Evolutionary conservation across 2,329 filamentous ascomycete genomes (phyloP).

Genomic region (Pseudocercospora cruenta): DNA sequence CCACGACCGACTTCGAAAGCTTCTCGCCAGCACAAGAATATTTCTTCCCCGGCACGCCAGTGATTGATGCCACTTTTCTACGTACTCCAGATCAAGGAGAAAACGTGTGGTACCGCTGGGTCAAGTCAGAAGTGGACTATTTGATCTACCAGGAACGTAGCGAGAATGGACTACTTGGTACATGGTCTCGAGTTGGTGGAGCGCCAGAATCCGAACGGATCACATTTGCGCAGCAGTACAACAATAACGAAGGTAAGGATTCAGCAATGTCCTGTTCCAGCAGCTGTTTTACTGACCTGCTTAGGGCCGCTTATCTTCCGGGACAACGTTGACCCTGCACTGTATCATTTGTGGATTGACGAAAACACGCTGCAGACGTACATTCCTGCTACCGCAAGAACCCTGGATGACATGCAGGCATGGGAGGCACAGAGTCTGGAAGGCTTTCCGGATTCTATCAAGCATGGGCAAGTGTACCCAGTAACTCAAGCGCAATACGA

Average conservation of each 20-base stretch:
- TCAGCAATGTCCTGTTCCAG: no score
- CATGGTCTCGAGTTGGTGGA: conserved; percentile 23
- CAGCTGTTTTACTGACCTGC: no score
- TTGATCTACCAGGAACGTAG: conserved; percentile 25
- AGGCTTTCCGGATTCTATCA: conserved; percentile 25
- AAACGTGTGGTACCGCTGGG: conserved; percentile 26
- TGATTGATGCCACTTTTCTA: conserved; percentile 28
- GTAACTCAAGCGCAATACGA: conserved; percentile 26
- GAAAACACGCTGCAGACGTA: conserved; percentile 26
- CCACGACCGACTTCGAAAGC: conserved; percentile 23
- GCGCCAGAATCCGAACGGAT: conserved; percentile 19
- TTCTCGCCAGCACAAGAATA: conserved; percentile 26
- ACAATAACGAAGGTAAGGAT: conserved; percentile 20
- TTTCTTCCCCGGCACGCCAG: conserved; percentile 22
- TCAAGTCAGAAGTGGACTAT: conserved; percentile 25
- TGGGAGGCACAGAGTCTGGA: conserved; percentile 21
- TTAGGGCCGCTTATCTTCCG: conserved; percentile 19
- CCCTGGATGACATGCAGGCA: conserved; percentile 23
- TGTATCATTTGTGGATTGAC: conserved; percentile 28
- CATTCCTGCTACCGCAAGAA: conserved; percentile 25
- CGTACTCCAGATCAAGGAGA: conserved; percentile 16
- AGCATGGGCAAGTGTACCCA: conserved; percentile 23
- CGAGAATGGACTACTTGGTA: conserved; percentile 22
- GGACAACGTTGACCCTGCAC: conserved; percentile 25
- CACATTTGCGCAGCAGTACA: conserved; percentile 22